A percentile compares a stretch with the other conserved stretches of the same genome.
These are phyloP conservation scores for Durio zibethinus DNA, from an alignment of 345 rosid species.

Conservation along the genomic window DNA sequence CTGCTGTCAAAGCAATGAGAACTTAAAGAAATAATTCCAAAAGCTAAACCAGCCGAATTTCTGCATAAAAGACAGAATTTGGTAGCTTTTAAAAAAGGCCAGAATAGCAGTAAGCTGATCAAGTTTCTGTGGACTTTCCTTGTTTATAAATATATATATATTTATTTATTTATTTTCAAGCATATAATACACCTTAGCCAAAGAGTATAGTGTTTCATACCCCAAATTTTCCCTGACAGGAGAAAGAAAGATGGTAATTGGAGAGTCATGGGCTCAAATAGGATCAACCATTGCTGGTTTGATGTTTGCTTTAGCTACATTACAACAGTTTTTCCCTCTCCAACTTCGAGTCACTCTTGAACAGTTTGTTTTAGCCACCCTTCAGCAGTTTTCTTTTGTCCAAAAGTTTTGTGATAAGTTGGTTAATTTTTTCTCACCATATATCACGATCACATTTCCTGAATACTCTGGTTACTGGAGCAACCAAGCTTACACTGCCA, in stretches of 20 bases:
- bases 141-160: too few relatives aligned
- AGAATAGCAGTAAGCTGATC: neutral
- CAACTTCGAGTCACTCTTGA: slow-evolving; percentile 27
- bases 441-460: slow-evolving; percentile 27
- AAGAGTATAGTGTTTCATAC: neutral
- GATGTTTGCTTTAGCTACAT: slow-evolving; percentile 46
- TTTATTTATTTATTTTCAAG: neutral
- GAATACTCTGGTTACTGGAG: slow-evolving; percentile 22
- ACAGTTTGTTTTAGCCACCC: slow-evolving; percentile 9
- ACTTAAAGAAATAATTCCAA: neutral
- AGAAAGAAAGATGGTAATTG: slow-evolving; percentile 7
- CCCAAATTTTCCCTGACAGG: neutral
- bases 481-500: slow-evolving; percentile 26
- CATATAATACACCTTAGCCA: neutral
- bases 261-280: slow-evolving; percentile 20
- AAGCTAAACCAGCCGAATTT: neutral
- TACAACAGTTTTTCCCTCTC: slow-evolving; percentile 43
- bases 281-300: slow-evolving; percentile 41
- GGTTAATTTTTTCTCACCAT: slow-evolving; percentile 27
- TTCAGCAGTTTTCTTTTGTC: slow-evolving; percentile 5
- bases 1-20: neutral
- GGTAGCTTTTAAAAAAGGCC: neutral
- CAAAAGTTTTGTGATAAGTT: neutral
- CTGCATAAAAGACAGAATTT: neutral
- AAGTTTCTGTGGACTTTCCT: neutral